These are phyloP conservation scores for Aspergillus sp. DNA, from an alignment of 2,329 filamentous ascomycete genomes.

Conservation along the genomic window DNA sequence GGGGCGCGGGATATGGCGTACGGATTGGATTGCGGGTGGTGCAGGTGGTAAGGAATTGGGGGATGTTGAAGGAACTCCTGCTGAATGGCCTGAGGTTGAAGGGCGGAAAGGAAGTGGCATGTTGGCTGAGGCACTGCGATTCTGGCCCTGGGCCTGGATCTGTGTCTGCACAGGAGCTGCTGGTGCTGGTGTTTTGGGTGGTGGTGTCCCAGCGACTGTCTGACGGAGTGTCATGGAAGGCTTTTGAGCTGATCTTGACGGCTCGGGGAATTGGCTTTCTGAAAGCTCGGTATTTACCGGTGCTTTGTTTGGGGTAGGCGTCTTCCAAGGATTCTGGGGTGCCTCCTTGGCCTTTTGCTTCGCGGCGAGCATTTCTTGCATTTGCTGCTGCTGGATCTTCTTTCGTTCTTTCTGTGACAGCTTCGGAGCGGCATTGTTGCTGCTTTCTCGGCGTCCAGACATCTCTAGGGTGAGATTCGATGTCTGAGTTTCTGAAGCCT, in stretches of 20 bases:
- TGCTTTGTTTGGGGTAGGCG: constrained; percentile 19
- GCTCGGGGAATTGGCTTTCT: constrained; percentile 7
- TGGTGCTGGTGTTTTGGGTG: constrained; percentile 10
- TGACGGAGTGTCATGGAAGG: constrained; percentile 59
- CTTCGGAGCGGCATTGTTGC: constrained; percentile 49
- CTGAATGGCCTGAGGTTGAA: constrained; percentile 21
- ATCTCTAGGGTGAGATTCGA: constrained; percentile 52
- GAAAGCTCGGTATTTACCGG: constrained; percentile 24
- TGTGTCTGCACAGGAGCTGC: constrained; percentile 41
- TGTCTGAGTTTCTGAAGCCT: constrained; percentile 47
- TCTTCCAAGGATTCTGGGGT: constrained; percentile 61
- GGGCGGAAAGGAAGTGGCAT: constrained; percentile 10
- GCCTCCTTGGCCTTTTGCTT: constrained; percentile 31
- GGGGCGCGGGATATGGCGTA: constrained; percentile 46
- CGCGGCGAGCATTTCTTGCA: constrained; percentile 37
- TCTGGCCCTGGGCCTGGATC: constrained; percentile 20
- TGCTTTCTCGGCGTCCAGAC: constrained; percentile 40
- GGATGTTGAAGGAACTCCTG: constrained; percentile 35
- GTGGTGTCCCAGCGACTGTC: constrained; percentile 48
- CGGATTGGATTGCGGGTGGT: constrained; percentile 33
- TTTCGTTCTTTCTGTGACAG: constrained; percentile 92
- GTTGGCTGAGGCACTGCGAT: constrained; percentile 24
- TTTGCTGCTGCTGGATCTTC: constrained; percentile 67
- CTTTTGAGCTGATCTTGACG: constrained; percentile 25
- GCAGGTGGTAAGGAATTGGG: constrained; percentile 13